Base-by-base conservation (phyloP, 2,329 filamentous ascomycete species). In the Penicillium brevicompactum region DNA sequence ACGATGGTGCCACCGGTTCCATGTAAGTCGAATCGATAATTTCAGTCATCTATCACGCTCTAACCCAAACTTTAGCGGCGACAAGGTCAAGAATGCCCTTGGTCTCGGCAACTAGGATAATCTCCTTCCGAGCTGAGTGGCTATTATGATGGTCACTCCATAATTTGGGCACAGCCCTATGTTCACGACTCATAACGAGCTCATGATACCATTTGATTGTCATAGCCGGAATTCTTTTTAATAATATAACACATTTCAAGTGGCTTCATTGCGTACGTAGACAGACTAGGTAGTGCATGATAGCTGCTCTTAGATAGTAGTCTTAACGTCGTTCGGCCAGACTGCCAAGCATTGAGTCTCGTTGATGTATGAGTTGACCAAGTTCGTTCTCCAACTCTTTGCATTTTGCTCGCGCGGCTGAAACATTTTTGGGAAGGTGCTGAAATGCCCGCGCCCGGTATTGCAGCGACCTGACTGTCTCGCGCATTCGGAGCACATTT, bases 331-430 rank as follows among this genome's bases (percentile, higher is more conserved):
- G 46, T 42, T 86, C 84, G 2, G 91, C 85, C 45, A 94, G 70
- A 2, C 81, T 83, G 68, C 93, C 91, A 69, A 96, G 95, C 51
- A 91, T 79, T 30, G 77, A 80, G 70, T 96, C 91, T 51, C 92
- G 82, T 62, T 81, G 80, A 60, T 80, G 79, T 27, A 82, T 86
- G 49, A 91, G 74, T 9, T 76, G 74, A 38, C 82, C 79, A 44
- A 96, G 76, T 66, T 91, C 85, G 2, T 77, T 75, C 56, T 89
- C 83, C 42, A 92, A 74, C 30, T 80, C 77, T 60, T 89, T 88
- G 27, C 96, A 80, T 69, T 90, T 86, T n/a, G 79, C 75, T 62
- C 87, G 82, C 34, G 91, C 91, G 45, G 84, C 80, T 46, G 87
- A 82, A 8, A 83, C 74, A 66, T 96, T 87, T 5, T 86, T 86